These are phyloP conservation scores for Galeopsis tetrahit DNA, from an alignment of 257 asterid species.

Conservation along the genomic window DNA sequence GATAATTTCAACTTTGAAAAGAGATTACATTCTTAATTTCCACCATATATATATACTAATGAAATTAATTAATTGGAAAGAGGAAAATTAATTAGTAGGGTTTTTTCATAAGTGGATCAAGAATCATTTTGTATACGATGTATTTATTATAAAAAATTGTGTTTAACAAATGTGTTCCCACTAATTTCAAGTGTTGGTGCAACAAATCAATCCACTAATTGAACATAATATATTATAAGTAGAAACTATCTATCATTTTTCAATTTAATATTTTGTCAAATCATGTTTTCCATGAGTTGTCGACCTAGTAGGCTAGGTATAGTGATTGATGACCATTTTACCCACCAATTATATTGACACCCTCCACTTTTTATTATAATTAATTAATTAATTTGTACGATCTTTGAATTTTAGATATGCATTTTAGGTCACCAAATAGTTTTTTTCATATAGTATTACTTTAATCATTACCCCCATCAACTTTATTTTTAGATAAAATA, in stretches of 20 bases:
- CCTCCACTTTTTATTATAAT: no score
- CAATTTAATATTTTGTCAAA: neutral
- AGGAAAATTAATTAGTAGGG: no score
- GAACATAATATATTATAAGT: neutral
- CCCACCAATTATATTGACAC: neutral
- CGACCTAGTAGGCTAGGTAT: slow-evolving; percentile 2
- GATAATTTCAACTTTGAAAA: no score
- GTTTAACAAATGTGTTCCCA: slow-evolving; percentile 8
- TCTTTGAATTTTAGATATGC: neutral
- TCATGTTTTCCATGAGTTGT: slow-evolving; percentile 8
- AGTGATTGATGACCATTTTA: slow-evolving; percentile 12
- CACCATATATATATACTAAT: no score
- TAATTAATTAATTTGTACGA: neutral
- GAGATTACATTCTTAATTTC: no score
- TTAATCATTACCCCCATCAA: slow-evolving; percentile 3
- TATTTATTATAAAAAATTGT: no score
- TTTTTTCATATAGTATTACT: neutral
- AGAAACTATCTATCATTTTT: neutral
- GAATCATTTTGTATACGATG: no score
- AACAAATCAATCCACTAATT: slow-evolving; percentile 30
- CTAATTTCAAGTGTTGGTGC: slow-evolving; percentile 17
- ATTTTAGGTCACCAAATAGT: neutral
- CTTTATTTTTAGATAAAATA: neutral
- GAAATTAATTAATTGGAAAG: no score
- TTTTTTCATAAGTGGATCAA: no score